Percentiles rank a stretch among this genome's conserved stretches.
Evolutionary conservation across 2,329 filamentous ascomycete species (phyloP).

Genomic region (Colletotrichum neosansevieriae): DNA sequence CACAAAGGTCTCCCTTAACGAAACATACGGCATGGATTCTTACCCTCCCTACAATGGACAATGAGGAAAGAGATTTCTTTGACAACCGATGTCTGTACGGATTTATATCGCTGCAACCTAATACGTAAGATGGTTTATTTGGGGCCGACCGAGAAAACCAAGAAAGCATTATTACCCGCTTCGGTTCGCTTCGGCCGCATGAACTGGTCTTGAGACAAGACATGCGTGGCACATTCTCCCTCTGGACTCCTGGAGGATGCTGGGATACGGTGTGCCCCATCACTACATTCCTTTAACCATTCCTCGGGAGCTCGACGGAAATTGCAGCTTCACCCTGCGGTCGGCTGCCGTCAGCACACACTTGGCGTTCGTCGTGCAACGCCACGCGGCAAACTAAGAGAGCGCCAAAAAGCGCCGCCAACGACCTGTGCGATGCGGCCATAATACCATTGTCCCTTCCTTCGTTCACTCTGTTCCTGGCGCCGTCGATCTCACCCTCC

Average conservation of each 20-base stretch:
- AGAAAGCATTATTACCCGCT: constrained; percentile 1
- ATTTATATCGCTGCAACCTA: neutral
- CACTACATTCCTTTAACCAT: constrained; percentile 25
- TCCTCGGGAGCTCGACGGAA: constrained; percentile 27
- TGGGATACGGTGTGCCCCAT: constrained; percentile 32
- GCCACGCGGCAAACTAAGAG: constrained; percentile 35
- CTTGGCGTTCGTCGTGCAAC: constrained; percentile 34
- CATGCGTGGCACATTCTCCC: constrained; percentile 21
- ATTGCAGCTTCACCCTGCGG: constrained; percentile 38
- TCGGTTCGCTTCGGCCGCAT: constrained; percentile 14
- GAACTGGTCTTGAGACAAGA: constrained; percentile 16
- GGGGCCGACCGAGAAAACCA: constrained; percentile 3
- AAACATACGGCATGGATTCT: constrained; percentile 67
- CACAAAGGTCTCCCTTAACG: constrained; percentile 67
- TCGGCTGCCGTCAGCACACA: constrained; percentile 37
- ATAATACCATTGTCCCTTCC: constrained; percentile 38
- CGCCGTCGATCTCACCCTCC: constrained; percentile 6
- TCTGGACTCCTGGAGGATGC: constrained; percentile 2
- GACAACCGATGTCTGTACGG: neutral
- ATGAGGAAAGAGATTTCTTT: constrained; percentile 6
- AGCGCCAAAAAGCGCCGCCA: constrained; percentile 20
- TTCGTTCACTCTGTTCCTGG: constrained; percentile 13
- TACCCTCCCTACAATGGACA: constrained; percentile 55
- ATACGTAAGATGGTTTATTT: neutral
- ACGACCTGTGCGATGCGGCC: constrained; percentile 21